Evolutionary conservation across 2,329 filamentous ascomycete species (phyloP).

Genomic region (Zopfia rhizophila): DNA sequence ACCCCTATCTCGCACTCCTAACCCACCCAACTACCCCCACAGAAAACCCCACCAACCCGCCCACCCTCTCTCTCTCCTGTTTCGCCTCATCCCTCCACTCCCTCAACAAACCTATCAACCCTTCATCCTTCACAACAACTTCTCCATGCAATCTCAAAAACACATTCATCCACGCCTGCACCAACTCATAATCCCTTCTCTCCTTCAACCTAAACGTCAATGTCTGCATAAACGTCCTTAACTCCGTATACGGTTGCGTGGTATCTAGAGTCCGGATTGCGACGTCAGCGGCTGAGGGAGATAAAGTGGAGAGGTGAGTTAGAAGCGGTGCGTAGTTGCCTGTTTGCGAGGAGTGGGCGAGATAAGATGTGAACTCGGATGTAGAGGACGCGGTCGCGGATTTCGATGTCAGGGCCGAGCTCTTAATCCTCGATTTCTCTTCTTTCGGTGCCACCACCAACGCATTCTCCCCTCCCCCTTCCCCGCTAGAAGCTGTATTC

Average conservation of each 20-base stretch:
- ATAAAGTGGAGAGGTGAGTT: conserved; percentile 79
- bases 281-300: conserved; percentile 87
- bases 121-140: conserved; percentile 61
- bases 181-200: conserved; percentile 88
- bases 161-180: conserved; percentile 97
- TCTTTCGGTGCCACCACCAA: conserved; percentile 27
- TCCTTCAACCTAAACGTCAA: conserved; percentile 75
- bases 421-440: conserved; percentile 44
- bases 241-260: conserved; percentile 69
- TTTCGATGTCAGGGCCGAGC: conserved; percentile 43
- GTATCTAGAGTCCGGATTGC: conserved; percentile 82
- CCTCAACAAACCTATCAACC: conserved; percentile 68
- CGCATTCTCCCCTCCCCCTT: conserved; percentile 25
- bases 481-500: conserved; percentile 23
- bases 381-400: conserved; percentile 42
- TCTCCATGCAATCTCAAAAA: conserved; percentile 84
- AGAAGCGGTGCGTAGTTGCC: conserved; percentile 76
- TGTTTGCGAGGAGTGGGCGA: conserved; percentile 59
- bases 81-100: conserved; percentile 80
- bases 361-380: conserved; percentile 59
- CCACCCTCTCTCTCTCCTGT: conserved; percentile 75
- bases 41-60: conserved; percentile 85
- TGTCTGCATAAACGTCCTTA: conserved; percentile 82
- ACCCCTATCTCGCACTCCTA: conserved; percentile 62
- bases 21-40: conserved; percentile 86